These are phyloP conservation scores for Candida bentonensis DNA, from an alignment of 805 yeast genomes.

Conservation along the genomic window DNA sequence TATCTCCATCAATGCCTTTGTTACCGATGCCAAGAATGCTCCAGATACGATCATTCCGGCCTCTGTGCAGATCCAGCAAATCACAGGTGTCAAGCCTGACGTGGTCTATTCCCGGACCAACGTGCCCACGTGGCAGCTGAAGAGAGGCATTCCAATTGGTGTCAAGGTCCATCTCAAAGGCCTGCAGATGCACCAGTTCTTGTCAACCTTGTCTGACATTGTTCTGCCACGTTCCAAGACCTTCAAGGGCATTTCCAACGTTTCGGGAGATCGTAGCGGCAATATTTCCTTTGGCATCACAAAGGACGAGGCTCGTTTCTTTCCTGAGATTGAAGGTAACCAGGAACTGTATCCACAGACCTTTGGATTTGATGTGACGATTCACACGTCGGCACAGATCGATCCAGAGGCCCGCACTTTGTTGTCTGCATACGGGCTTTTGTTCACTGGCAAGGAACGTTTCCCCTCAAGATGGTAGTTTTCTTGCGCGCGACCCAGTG, in stretches of 20 bases:
- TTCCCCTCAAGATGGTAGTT: slow-evolving; percentile 17
- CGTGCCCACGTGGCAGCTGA: slow-evolving; percentile 72
- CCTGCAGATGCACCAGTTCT: slow-evolving; percentile 69
- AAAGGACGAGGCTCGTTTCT: slow-evolving; percentile 60
- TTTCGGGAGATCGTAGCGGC: slow-evolving; percentile 75
- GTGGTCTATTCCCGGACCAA: slow-evolving; percentile 63
- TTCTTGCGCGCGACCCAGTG: too few species aligned
- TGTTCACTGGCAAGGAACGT: slow-evolving; percentile 48
- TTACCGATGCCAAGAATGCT: slow-evolving; percentile 43
- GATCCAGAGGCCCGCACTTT: slow-evolving; percentile 82
- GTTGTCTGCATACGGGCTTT: slow-evolving; percentile 69
- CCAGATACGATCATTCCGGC: slow-evolving; percentile 66
- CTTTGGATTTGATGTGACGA: slow-evolving; percentile 72
- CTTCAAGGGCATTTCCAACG: slow-evolving; percentile 61
- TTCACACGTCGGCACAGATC: slow-evolving; percentile 80
- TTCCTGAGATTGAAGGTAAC: slow-evolving; percentile 89
- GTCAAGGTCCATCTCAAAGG: slow-evolving; percentile 71
- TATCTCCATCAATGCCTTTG: slow-evolving; percentile 67
- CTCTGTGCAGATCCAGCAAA: slow-evolving; percentile 70
- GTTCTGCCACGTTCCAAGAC: slow-evolving; percentile 89
- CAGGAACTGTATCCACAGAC: slow-evolving; percentile 81
- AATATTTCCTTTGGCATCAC: slow-evolving; percentile 74
- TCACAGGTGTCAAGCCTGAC: slow-evolving; percentile 79
- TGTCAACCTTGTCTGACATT: slow-evolving; percentile 75
- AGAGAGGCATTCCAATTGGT: slow-evolving; percentile 85